Base-by-base conservation (phyloP, 139 green algal species). In the Deuterostichococcus epilithicus region DNA sequence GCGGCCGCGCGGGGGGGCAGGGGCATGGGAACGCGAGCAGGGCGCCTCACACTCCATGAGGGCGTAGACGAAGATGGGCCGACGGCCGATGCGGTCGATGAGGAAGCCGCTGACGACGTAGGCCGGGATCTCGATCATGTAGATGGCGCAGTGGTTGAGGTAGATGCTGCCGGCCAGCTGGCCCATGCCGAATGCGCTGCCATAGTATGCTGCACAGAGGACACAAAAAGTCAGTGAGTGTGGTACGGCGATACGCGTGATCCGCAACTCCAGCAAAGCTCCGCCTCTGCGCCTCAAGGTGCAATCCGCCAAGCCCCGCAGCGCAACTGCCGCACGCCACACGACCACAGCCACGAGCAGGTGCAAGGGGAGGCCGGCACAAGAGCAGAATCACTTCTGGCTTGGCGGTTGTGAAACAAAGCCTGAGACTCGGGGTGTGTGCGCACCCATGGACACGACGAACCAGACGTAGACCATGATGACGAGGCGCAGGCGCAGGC, bases 101-200 rank as follows among this genome's bases (percentile, higher is more conserved):
- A 78, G 45, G 22, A 89, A 72, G 23, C 77, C 68, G 5, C 66
- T 67, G n/a, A 74, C 38, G 13, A 42, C 71, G 3, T 82, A 70
- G 23, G 80, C 85, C 0, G 72, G 80, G 34, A 79, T 26, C 75
- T 89, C 85, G 30, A 89, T 81, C 0, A 44, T 59, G 58, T 85
- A 87, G 2, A 44, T 75, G 3, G 73, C 60, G 5, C 84, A 58
- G 8, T 78, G 76, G 5, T 82, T 81, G 33, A 86, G 68, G 42
- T 86, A 76, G 8, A 79, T 33, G 0, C 77, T 76, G 32, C 81
- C 81, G 32, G 37, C 25, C 72, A 78, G 52, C 23, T 32, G 25
- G 4, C 37, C 25, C n/a, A 82, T 45, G 15, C 33, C 32, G 32
- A 82, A 36, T 5, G 63, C n/a, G 32, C 77, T 13, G 2, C 65